phyloP scores from a whole-genome alignment of 1,284 basidiomycete genomes.

The Moniliophthora roreri region DNA sequence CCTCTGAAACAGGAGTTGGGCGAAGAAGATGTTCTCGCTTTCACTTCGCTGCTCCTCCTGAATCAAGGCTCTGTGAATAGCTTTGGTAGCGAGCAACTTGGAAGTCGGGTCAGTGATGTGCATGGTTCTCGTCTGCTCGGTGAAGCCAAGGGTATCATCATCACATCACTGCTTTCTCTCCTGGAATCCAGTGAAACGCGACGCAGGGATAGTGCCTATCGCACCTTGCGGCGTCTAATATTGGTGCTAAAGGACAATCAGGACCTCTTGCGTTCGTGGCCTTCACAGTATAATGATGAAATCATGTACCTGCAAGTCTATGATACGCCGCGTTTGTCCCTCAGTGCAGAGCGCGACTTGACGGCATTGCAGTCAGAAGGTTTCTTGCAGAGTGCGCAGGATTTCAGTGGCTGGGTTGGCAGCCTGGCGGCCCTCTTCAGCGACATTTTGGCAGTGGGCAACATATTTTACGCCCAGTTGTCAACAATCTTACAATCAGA shows the following conservation, averaged over 20 bases:
- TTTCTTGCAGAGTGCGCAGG: conserved; percentile 37
- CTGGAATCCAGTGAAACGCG: conserved; percentile 50
- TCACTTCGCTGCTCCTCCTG: conserved; percentile 68
- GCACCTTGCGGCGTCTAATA: conserved; percentile 58
- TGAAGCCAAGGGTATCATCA: conserved; percentile 44
- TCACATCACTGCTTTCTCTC: conserved; percentile 56
- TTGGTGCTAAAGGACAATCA: conserved; percentile 35
- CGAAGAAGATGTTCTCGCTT: conserved; percentile 69
- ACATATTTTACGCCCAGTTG: conserved; percentile 73
- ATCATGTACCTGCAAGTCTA: conserved; percentile 54
- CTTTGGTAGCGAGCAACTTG: conserved; percentile 51
- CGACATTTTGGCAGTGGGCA: conserved; percentile 51
- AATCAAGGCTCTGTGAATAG: conserved; percentile 59
- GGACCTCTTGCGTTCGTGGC: conserved; percentile 34
- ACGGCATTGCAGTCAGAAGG: conserved; percentile 33
- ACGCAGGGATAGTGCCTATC: conserved; percentile 59
- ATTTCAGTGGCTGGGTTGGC: conserved; percentile 69
- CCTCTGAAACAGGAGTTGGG: conserved; percentile 50
- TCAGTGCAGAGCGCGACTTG: conserved; percentile 32
- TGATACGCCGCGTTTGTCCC: conserved; percentile 29
- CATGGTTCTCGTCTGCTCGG: background rate
- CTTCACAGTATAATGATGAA: conserved; percentile 46
- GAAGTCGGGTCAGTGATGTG: conserved; percentile 32
- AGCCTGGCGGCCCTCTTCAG: conserved; percentile 61
- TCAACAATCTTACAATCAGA: conserved; percentile 56